Conservation (phyloP, 1,139 yeast species). For the Blastobotrys persicus region DNA sequence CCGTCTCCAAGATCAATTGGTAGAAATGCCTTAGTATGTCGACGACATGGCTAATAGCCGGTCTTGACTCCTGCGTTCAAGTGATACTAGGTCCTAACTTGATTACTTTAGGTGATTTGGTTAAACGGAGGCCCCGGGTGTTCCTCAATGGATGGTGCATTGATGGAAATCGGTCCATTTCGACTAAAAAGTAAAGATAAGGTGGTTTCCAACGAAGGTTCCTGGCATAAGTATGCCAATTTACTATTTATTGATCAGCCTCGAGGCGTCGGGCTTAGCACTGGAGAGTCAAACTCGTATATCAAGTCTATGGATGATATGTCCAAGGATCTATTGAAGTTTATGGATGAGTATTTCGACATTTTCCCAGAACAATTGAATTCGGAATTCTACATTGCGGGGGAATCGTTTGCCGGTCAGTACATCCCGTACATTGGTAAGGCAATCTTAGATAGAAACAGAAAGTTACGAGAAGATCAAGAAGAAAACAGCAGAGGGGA, state of each 20-base stretch:
- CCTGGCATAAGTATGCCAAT: conserved; percentile 83
- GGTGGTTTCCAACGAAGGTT: conserved; percentile 58
- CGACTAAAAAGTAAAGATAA: conserved; percentile 51
- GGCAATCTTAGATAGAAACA: conserved; percentile 53
- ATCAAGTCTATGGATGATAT: conserved; percentile 56
- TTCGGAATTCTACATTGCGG: conserved; percentile 76
- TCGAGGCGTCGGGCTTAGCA: conserved; percentile 88
- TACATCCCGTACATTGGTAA: conserved; percentile 86
- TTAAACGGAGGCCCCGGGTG: conserved; percentile 89
- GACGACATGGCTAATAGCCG: too few species aligned
- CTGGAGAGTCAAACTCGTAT: conserved; percentile 47
- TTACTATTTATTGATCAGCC: conserved; percentile 92
- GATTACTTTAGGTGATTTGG: conserved; percentile 63
- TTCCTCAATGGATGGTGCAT: conserved; percentile 95
- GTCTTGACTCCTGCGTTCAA: too few species aligned
- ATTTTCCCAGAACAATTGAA: conserved; percentile 69
- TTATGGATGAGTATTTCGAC: conserved; percentile 63
- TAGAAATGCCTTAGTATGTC: too few species aligned
- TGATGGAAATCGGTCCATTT: conserved; percentile 90
- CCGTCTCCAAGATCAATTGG: too few species aligned
- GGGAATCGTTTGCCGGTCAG: conserved; percentile 97
- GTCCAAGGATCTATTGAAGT: conserved; percentile 59
- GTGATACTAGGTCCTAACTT: too few species aligned
- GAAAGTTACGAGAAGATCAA: conserved; percentile 25
- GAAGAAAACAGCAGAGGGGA: conserved; percentile 24